phyloP scores from a whole-genome alignment of 495 filamentous ascomycete species.

The Penicillium samsonianum region DNA sequence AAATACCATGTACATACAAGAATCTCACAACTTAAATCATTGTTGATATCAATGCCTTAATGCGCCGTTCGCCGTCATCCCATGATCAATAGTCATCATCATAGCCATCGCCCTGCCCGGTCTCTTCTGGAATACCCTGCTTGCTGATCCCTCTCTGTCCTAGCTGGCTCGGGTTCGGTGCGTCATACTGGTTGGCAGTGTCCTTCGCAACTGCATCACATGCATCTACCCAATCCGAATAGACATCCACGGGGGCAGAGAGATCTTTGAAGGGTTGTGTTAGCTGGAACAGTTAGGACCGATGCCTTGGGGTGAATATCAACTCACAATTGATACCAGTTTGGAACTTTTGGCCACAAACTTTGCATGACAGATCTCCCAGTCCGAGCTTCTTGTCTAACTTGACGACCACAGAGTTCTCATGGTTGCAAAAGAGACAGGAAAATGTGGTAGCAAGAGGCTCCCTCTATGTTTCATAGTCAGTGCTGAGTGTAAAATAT shows the following conservation, averaged over 20 bases:
- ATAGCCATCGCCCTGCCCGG: conserved; percentile 23
- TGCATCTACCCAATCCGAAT: conserved; percentile 97
- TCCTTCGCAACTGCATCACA: conserved; percentile 79
- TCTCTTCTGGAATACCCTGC: conserved; percentile 18
- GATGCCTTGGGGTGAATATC: not conserved
- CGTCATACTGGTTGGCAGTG: conserved; percentile 55
- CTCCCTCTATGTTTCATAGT: conserved; percentile 60
- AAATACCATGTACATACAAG: conserved; percentile 12
- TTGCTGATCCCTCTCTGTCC: conserved; percentile 33
- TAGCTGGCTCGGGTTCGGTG: conserved; percentile 2
- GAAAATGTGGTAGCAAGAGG: conserved; percentile 85
- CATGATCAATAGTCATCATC: conserved; percentile 38
- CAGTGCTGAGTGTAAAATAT: not conserved
- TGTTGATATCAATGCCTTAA: conserved; percentile 18
- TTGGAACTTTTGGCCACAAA: conserved; percentile 91
- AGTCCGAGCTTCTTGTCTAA: conserved; percentile 89
- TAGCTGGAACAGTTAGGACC: conserved; percentile 7
- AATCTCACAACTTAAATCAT: conserved; percentile 16
- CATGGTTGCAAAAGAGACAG: conserved; percentile 99
- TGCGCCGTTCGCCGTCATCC: conserved; percentile 24
- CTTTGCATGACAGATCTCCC: conserved; percentile 82
- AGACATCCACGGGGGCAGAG: conserved; percentile 88
- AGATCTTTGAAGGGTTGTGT: conserved; percentile 58
- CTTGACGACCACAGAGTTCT: conserved; percentile 83
- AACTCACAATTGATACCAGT: conserved; percentile 88